Evolutionary conservation across 306 rosid species (phyloP).

Genomic region (Albizia julibrissin): DNA sequence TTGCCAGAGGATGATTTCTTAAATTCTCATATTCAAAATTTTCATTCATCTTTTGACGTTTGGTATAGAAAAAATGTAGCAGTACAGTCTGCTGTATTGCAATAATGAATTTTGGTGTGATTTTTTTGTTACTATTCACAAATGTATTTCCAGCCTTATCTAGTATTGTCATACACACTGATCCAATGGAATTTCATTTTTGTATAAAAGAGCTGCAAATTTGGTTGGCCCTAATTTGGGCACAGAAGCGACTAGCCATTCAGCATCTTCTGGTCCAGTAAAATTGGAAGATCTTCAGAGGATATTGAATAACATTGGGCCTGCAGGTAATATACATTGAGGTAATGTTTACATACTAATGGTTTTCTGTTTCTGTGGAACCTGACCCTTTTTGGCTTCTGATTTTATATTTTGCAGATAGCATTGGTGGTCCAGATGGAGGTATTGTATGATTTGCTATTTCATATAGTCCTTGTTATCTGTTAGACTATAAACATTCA

Average conservation of each 20-base stretch:
- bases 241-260: slow-evolving; percentile 59
- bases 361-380: not conserved
- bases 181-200: not conserved
- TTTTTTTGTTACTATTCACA: slow-evolving; percentile 10
- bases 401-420: slow-evolving; percentile 54
- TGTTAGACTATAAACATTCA: slow-evolving; percentile 1
- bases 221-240: slow-evolving; percentile 59
- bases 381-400: slow-evolving; percentile 44
- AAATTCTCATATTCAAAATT: not conserved
- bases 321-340: slow-evolving; percentile 58
- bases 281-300: slow-evolving; percentile 87
- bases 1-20: not conserved
- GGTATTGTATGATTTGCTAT: slow-evolving; percentile 51
- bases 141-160: slow-evolving; percentile 5
- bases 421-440: slow-evolving; percentile 72
- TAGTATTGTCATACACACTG: slow-evolving; percentile 5
- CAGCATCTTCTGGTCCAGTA: slow-evolving; percentile 73
- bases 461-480: slow-evolving; percentile 2
- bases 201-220: slow-evolving; percentile 48
- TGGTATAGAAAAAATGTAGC: not conserved
- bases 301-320: slow-evolving; percentile 75
- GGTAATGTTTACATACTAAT: slow-evolving; percentile 13
- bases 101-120: slow-evolving; percentile 20
- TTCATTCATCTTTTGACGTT: not conserved
- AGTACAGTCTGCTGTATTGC: slow-evolving; percentile 6